Conservation (phyloP, 2,329 filamentous ascomycete species). For the Elsinoe ampelina region DNA sequence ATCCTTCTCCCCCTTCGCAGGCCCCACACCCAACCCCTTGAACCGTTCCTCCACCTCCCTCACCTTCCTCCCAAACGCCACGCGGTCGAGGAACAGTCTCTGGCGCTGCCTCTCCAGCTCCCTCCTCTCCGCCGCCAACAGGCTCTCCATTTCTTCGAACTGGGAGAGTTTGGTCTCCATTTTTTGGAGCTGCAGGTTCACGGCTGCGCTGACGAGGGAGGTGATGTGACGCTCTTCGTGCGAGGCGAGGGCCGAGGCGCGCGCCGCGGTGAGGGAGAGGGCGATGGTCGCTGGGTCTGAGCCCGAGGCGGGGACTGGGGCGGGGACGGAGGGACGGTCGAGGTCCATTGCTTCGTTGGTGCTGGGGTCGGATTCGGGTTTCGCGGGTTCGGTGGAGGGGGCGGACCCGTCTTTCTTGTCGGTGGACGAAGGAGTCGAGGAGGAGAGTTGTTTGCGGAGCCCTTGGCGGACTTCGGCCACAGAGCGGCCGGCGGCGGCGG, state of each 20-base stretch:
- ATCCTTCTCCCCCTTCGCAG: constrained; percentile 6
- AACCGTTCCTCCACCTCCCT: constrained; percentile 63
- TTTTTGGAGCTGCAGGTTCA: constrained; percentile 92
- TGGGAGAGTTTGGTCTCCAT: constrained; percentile 92
- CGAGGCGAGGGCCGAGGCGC: constrained; percentile 78
- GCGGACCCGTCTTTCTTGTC: constrained; percentile 47
- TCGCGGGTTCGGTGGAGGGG: constrained; percentile 43
- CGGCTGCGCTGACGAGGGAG: constrained; percentile 78
- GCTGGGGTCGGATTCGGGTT: constrained; percentile 41
- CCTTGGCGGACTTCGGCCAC: constrained; percentile 76
- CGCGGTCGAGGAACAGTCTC: constrained; percentile 83
- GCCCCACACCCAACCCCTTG: constrained; percentile 21
- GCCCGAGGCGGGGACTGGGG: constrained; percentile 30
- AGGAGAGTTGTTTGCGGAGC: constrained; percentile 62
- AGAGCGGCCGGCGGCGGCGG: constrained; percentile 79
- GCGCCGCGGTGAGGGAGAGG: constrained; percentile 75
- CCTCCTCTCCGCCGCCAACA: constrained; percentile 81
- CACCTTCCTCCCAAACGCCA: constrained; percentile 82
- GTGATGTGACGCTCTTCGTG: constrained; percentile 97
- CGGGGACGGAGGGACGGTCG: constrained; percentile 44
- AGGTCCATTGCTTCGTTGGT: constrained; percentile 54
- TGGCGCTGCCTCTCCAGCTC: constrained; percentile 88
- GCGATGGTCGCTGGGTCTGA: constrained; percentile 58
- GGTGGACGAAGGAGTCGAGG: constrained; percentile 39
- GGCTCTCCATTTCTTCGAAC: constrained; percentile 90